Percentiles rank a stretch among this genome's conserved stretches.
phyloP scores from a whole-genome alignment of 139 green algal species.

The Chlorella sp. region DNA sequence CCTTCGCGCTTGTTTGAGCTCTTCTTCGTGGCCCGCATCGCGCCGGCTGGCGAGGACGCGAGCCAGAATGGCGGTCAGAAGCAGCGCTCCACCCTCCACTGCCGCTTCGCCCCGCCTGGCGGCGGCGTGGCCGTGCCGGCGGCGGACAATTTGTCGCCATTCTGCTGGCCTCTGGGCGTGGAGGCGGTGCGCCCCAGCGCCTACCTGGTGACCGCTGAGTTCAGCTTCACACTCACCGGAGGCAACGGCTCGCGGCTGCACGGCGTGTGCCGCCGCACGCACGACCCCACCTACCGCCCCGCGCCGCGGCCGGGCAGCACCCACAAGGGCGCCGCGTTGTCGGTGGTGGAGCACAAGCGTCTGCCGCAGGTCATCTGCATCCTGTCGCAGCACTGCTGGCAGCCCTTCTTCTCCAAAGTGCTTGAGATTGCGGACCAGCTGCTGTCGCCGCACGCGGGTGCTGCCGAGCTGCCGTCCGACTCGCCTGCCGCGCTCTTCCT shows the following conservation, averaged over 20 bases:
- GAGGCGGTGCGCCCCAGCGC: slow-evolving; percentile 61
- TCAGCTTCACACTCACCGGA: slow-evolving; percentile 67
- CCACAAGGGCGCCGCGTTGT: background rate
- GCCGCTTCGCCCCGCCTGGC: slow-evolving; percentile 31
- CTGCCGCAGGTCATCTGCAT: slow-evolving; percentile 76
- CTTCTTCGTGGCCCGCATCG: slow-evolving; percentile 12
- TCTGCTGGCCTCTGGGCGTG: slow-evolving; percentile 70
- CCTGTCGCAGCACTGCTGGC: slow-evolving; percentile 67
- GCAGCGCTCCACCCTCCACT: slow-evolving; percentile 30
- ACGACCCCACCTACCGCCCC: slow-evolving; percentile 22
- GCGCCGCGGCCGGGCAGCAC: background rate
- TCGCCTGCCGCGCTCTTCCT: slow-evolving; percentile 58
- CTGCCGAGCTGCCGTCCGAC: slow-evolving; percentile 48
- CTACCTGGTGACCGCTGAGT: slow-evolving; percentile 67
- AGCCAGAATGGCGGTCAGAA: background rate
- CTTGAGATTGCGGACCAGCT: slow-evolving; percentile 71
- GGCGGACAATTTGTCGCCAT: slow-evolving; percentile 42
- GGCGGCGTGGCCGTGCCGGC: slow-evolving; percentile 26
- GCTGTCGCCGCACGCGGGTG: slow-evolving; percentile 47
- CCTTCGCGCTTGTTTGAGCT: slow-evolving; percentile 1
- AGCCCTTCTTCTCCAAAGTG: slow-evolving; percentile 73
- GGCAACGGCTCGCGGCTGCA: slow-evolving; percentile 61
- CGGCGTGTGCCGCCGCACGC: slow-evolving; percentile 63
- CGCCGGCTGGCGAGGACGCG: background rate
- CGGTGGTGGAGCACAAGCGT: slow-evolving; percentile 32